A percentile compares a stretch with the other conserved stretches of the same genome.
These are phyloP conservation scores for Sonneratia alba DNA, from an alignment of 345 rosid genomes.

Conservation along the genomic window DNA sequence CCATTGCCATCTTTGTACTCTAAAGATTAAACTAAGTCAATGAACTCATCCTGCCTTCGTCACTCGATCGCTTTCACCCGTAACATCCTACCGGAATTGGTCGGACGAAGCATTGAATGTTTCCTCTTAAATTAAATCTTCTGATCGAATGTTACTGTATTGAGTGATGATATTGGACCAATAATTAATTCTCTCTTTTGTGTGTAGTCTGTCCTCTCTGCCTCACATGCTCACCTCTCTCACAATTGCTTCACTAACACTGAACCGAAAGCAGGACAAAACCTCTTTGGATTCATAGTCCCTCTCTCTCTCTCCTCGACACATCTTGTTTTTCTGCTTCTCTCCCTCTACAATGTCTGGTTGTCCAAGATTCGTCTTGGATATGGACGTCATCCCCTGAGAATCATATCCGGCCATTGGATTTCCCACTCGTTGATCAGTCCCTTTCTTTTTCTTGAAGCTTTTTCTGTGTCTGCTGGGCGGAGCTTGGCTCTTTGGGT, in stretches of 20 bases:
- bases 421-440: conserved; percentile 13
- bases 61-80: too few species aligned
- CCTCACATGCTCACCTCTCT: background rate
- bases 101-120: too few species aligned
- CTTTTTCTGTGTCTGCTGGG: background rate
- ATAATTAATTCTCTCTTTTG: too few species aligned
- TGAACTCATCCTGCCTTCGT: too few species aligned
- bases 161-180: too few species aligned
- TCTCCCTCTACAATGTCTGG: conserved; percentile 20
- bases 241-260: background rate
- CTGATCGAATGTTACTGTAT: too few species aligned
- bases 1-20: too few species aligned
- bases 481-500: too few species aligned
- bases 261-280: background rate
- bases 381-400: conserved; percentile 14
- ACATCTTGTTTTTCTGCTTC: conserved; percentile 7
- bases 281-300: too few species aligned
- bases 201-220: background rate
- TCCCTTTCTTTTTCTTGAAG: background rate
- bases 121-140: too few species aligned
- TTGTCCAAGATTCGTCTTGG: conserved; percentile 19
- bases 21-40: too few species aligned
- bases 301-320: background rate
- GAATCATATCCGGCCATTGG: conserved; percentile 27
- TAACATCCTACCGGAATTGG: too few species aligned